phyloP scores from a whole-genome alignment of 192 early-diverging fungal species.

The Helicostylum pulchrum region DNA sequence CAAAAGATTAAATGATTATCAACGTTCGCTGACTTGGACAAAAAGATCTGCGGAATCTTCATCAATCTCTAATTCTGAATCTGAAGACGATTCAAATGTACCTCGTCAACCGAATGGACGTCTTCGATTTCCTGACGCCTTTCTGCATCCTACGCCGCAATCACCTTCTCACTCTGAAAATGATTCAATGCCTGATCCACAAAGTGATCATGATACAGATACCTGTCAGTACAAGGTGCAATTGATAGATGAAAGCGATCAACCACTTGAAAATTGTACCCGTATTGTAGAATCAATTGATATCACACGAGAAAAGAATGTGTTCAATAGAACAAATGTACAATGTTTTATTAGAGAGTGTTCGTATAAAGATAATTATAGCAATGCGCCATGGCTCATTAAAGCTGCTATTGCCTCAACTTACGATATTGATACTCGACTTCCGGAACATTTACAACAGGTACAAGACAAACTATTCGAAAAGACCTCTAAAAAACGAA shows the following conservation, averaged over 20 bases:
- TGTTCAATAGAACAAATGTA: slow-evolving; percentile 62
- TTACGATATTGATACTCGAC: slow-evolving; percentile 33
- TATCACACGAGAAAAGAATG: slow-evolving; percentile 49
- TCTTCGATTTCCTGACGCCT: slow-evolving; percentile 19
- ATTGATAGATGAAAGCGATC: slow-evolving; percentile 47
- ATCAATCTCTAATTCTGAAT: not conserved
- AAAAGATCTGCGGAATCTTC: not conserved
- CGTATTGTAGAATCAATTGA: slow-evolving; percentile 37
- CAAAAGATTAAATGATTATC: not conserved
- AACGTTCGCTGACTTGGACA: not conserved
- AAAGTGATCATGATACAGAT: not conserved
- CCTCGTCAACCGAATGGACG: slow-evolving; percentile 18
- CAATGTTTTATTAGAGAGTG: slow-evolving; percentile 68
- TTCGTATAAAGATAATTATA: slow-evolving; percentile 60
- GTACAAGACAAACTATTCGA: slow-evolving; percentile 36
- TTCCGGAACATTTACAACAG: slow-evolving; percentile 43
- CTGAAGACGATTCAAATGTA: slow-evolving; percentile 3
- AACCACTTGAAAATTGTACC: slow-evolving; percentile 42
- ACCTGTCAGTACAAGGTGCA: slow-evolving; percentile 41
- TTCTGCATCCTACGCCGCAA: slow-evolving; percentile 9
- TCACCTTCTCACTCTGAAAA: not conserved
- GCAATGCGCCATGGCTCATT: slow-evolving; percentile 71
- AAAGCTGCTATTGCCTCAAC: slow-evolving; percentile 37
- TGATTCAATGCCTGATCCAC: not conserved
- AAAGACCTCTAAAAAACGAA: slow-evolving; percentile 21